phyloP scores from a whole-genome alignment of 371 early-diverging fungal species.

The Apophysomyces trapeziformis region DNA sequence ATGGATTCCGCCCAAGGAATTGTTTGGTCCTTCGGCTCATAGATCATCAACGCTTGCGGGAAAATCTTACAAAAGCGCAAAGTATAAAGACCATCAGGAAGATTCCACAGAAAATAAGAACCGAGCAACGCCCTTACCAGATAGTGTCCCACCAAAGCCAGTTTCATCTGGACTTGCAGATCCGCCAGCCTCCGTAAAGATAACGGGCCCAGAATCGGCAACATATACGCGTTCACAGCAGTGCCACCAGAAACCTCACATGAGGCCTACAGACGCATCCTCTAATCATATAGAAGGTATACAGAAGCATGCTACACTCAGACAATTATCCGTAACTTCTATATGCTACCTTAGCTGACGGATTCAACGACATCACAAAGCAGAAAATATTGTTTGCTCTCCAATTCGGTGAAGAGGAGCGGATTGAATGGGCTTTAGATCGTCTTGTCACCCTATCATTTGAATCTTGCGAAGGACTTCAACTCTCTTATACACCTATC shows the following conservation, averaged over 20 bases:
- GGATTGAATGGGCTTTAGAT: slow-evolving; percentile 85
- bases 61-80: slow-evolving; percentile 18
- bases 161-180: too few species aligned
- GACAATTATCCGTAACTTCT: neutral
- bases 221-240: too few species aligned
- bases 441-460: slow-evolving; percentile 68
- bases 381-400: slow-evolving; percentile 79
- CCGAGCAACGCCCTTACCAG: neutral
- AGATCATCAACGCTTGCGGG: slow-evolving; percentile 34
- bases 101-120: neutral
- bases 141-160: neutral
- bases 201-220: too few species aligned
- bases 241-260: too few species aligned
- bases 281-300: too few species aligned
- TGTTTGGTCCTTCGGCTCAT: slow-evolving; percentile 35
- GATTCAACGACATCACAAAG: slow-evolving; percentile 63
- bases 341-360: slow-evolving; percentile 30
- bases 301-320: too few species aligned
- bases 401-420: slow-evolving; percentile 71
- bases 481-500: slow-evolving; percentile 65
- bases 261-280: too few species aligned
- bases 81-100: neutral
- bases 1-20: slow-evolving; percentile 38
- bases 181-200: too few species aligned
- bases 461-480: slow-evolving; percentile 54